These are phyloP conservation scores for Candida awuae DNA, from an alignment of 805 yeast species.

Conservation along the genomic window DNA sequence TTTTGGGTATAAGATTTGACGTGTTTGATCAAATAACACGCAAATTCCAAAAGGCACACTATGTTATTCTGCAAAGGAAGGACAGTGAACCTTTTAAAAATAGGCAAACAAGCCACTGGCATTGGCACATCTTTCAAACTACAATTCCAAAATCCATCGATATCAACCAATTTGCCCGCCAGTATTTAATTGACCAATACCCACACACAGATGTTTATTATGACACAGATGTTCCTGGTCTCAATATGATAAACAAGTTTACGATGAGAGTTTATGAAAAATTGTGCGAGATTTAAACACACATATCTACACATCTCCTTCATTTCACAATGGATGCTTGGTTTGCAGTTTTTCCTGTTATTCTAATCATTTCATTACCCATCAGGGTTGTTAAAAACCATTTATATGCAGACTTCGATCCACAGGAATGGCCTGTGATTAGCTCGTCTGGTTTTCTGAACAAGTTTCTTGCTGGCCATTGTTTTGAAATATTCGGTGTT, in stretches of 20 bases:
- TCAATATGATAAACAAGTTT: neutral
- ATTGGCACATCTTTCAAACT: conserved; percentile 29
- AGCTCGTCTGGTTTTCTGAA: conserved; percentile 23
- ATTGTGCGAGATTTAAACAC: neutral
- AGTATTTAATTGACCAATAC: too few relatives aligned
- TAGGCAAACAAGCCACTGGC: too few relatives aligned
- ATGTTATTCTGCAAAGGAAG: conserved; percentile 33
- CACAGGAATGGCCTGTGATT: conserved; percentile 13
- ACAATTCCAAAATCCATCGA: conserved; percentile 13
- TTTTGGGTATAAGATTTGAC: conserved; percentile 47
- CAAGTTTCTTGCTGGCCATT: conserved; percentile 23
- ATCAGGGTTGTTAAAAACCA: conserved; percentile 9
- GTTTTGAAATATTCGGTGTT: conserved; percentile 21
- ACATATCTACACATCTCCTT: neutral
- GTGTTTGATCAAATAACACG: conserved; percentile 24
- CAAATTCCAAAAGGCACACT: conserved; percentile 37
- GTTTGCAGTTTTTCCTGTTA: neutral
- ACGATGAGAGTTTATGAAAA: neutral
- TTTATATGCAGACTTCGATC: conserved; percentile 10
- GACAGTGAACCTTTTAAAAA: neutral
- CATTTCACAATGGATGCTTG: too few relatives aligned
- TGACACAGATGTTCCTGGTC: neutral
- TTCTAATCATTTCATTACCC: conserved; percentile 6
- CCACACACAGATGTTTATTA: too few relatives aligned
- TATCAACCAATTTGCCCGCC: conserved; percentile 20